Evolutionary conservation across 257 asterid genomes (phyloP).

Genomic region (Cinchona pubescens): DNA sequence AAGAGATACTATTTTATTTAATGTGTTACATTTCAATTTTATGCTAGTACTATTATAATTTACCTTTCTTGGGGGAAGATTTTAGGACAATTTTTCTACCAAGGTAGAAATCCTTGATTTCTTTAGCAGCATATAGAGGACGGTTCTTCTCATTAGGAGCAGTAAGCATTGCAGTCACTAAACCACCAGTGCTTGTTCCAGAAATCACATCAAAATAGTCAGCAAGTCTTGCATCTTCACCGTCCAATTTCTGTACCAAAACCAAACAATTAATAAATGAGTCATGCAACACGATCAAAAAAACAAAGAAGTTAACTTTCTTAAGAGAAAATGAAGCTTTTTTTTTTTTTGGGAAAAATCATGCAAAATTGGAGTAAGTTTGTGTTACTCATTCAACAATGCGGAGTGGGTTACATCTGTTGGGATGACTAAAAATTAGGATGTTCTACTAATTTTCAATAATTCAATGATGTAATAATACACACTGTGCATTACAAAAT

Average conservation of each 20-base stretch:
- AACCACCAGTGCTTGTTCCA: conserved; percentile 70
- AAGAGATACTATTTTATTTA: neutral
- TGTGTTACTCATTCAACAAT: no score
- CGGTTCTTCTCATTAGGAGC: conserved; percentile 48
- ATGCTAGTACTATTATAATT: no score
- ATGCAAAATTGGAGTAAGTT: no score
- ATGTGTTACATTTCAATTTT: neutral
- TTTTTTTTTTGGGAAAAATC: neutral
- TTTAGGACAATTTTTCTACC: conserved; percentile 49
- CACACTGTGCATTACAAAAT: no score
- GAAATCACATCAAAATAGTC: conserved; percentile 59
- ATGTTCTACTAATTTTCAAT: no score
- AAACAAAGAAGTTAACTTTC: no score
- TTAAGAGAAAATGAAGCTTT: neutral
- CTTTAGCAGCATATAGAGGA: conserved; percentile 55
- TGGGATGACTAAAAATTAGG: no score
- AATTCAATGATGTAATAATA: no score
- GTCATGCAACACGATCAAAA: neutral
- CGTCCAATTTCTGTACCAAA: conserved; percentile 43
- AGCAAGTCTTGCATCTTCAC: conserved; percentile 41
- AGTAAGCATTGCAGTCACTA: conserved; percentile 59
- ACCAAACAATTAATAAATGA: neutral
- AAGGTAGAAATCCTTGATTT: conserved; percentile 57
- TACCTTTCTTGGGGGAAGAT: conserved; percentile 59
- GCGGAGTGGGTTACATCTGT: no score